phyloP scores from a whole-genome alignment of 2,329 filamentous ascomycete species.

The Helminthosporium solani region DNA sequence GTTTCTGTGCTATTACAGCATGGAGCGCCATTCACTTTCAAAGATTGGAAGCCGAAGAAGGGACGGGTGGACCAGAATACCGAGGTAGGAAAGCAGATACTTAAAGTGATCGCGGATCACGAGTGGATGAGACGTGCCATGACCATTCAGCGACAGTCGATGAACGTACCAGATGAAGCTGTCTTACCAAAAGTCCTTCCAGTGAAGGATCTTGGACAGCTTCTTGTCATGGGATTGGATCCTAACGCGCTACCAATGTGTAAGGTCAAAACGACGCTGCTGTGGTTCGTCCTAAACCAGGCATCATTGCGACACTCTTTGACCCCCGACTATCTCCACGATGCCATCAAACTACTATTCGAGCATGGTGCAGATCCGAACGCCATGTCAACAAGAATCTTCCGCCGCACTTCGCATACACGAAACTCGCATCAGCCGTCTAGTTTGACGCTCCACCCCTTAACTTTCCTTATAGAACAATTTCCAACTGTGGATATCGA shows the following conservation, averaged over 20 bases:
- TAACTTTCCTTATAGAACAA: conserved; percentile 28
- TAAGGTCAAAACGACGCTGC: conserved; percentile 16
- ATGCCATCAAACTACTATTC: conserved; percentile 19
- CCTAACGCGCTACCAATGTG: conserved; percentile 20
- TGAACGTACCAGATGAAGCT: conserved; percentile 4
- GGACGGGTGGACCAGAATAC: conserved; percentile 10
- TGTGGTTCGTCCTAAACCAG: conserved; percentile 28
- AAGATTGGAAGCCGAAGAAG: conserved; percentile 24
- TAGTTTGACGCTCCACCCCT: conserved; percentile 17
- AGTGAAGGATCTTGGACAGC: conserved; percentile 18
- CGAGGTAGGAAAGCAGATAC: conserved; percentile 16
- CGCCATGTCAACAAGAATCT: conserved; percentile 13
- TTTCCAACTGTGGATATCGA: conserved; percentile 22
- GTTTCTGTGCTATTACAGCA: conserved; percentile 27
- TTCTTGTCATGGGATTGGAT: conserved; percentile 29
- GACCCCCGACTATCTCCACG: conserved; percentile 19
- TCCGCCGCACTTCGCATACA: conserved; percentile 11
- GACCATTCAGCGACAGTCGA: conserved; percentile 20
- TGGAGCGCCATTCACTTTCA: conserved; percentile 28
- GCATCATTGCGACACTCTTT: conserved; percentile 14
- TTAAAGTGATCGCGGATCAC: conserved; percentile 26
- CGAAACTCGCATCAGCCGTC: conserved; percentile 11
- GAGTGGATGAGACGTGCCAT: conserved; percentile 28
- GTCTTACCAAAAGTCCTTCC: conserved; percentile 22
- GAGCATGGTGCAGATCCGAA: conserved; percentile 23